Evolutionary conservation across 1,284 basidiomycete species (phyloP), one percentile per base, ranked within the genome.

Genomic region (Cryptococcus floricola): DNA sequence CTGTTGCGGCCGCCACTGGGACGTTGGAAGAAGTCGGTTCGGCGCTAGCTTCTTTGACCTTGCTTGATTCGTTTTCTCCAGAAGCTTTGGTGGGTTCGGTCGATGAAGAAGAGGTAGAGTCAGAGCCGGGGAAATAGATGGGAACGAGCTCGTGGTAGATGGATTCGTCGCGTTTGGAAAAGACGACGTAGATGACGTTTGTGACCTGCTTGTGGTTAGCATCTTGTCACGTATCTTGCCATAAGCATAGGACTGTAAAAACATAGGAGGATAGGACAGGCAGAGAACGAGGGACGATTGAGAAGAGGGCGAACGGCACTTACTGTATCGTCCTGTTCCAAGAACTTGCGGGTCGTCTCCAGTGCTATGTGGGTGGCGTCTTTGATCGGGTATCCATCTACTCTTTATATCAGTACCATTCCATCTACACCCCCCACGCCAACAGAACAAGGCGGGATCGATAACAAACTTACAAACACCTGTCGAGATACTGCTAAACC

Each of bases 331-430:
- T 74, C 60, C 48, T 38, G 34, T 63, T 57, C 58, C 65, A 70
- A 61, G 58, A 65, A 68, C n/a, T 60, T 47, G 27, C 71, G 59
- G 13, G 69, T 67, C 4, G 74, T 73, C 34, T 66, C 49, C 16
- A 75, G 58, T 5, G 75, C 75, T 25, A 76, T 63, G 4, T 64
- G 57, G 1, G 75, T 74, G 4, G 75, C 75, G 37, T 70, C 71
- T n/a, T 62, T 60, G 34, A 74, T 70, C 1, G 76, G 76, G 53
- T 75, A 78, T 28, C 76, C 75, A 56, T 76, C 76, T 77, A 39
- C 18, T 42, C 19, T 12, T 5, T 42, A 10, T 19, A 16, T 42
- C 39, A 42, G 39, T 7, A 42, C 25, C 7, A 38, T 58, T 41
- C 60, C 58, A 18, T 46, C 16, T 14, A 31, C 25, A 13, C 14